Evolutionary conservation across 2,329 filamentous ascomycete genomes (phyloP), one percentile per base, ranked within the genome.

Genomic region (Grosmannia huntii): DNA sequence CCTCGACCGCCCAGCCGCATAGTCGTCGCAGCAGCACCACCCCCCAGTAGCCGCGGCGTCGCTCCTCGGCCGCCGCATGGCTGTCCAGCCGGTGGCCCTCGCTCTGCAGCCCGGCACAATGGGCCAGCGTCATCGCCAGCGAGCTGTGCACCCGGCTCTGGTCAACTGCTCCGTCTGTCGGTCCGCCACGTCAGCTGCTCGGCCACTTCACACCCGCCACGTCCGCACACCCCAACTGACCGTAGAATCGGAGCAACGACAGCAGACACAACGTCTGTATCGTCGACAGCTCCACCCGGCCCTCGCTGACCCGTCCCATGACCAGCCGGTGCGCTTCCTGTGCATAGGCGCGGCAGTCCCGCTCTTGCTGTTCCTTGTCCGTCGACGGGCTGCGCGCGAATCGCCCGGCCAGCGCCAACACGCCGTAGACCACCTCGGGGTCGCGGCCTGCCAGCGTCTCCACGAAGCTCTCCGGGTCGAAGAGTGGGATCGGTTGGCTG

Each of bases 231-330:
- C 3, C 12, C 25, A 1, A 56, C 55, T 14, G 7, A 52, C 46
- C 19, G 27, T 44, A 53, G 53, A 57, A 57, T 14, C 28, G 33
- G 11, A 46, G 25, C 25, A 57, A 21, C 23, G 56, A 28, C 33
- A 57, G 50, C 49, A 57, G 56, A 25, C 56, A 57, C 14, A 57
- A 25, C 49, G 56, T 46, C 36, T 57, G 56, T 49, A 57, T 57
- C 31, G 56, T 57, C 56, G 56, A 57, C 56, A 57, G 36, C 49
- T 57, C 56, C 10, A 57, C 56, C 3, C 56, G 56, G 11, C 56
- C 33, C 31, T 57, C 56, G 21, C 49, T 21, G 23, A 57, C 56
- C 3, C 56, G 56, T 2, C 11, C 49, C 49, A 57, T 57, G 36
- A 36, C 49, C 48, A 57, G 36, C 19, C 56, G 49, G n/a, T 53